Conservation (phyloP, 306 rosid species). For the Cicer arietinum region DNA sequence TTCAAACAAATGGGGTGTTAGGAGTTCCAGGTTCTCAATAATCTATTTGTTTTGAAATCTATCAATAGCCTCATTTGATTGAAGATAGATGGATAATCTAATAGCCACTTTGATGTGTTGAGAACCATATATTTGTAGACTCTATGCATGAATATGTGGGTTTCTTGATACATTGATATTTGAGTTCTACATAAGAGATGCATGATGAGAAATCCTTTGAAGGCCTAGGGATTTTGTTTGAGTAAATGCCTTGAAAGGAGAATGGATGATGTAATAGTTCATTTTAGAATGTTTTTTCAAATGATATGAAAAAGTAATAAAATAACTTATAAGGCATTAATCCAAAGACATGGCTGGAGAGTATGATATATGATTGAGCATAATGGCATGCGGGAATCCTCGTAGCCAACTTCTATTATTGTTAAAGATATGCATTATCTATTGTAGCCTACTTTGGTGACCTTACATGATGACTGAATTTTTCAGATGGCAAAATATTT, state of each 20-base stretch:
- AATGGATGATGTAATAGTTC: constrained; percentile 20
- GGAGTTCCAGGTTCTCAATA: background rate
- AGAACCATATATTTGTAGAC: constrained; percentile 23
- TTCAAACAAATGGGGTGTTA: constrained; percentile 6
- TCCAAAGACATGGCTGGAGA: background rate
- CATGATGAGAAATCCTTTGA: constrained; percentile 10
- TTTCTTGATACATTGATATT: background rate
- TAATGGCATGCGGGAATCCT: background rate
- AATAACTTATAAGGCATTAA: background rate
- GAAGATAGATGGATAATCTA: background rate
- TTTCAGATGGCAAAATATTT: constrained; percentile 86
- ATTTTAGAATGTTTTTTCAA: background rate
- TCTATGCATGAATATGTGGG: constrained; percentile 6
- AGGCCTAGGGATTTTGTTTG: constrained; percentile 1
- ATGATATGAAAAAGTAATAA: background rate
- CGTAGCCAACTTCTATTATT: constrained; percentile 26
- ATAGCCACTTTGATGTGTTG: background rate
- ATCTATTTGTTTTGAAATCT: constrained; percentile 1
- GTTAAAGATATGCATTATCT: constrained; percentile 8
- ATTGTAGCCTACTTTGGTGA: background rate
- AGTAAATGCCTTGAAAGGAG: constrained; percentile 6
- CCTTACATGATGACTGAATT: constrained; percentile 49
- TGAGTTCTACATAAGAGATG: constrained; percentile 10
- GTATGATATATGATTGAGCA: constrained; percentile 1
- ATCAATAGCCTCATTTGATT: constrained; percentile 11